Conservation (phyloP, 1,139 yeast genomes). For the Pichia sp. region DNA sequence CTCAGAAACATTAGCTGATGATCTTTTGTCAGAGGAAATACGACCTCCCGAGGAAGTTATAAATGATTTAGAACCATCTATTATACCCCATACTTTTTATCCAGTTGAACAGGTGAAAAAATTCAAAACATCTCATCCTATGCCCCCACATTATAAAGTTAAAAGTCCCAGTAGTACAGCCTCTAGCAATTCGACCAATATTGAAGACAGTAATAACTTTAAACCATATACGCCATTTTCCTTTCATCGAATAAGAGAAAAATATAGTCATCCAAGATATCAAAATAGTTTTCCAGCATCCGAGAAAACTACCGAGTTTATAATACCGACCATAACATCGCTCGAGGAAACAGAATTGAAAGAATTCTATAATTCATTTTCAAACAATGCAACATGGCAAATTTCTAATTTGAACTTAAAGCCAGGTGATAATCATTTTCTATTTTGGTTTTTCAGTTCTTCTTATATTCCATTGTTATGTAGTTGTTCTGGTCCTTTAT, state of each 20-base stretch:
- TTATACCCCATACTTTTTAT: background rate
- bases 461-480: constrained; percentile 66
- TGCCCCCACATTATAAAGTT: too few relatives aligned
- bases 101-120: background rate
- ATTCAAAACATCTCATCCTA: background rate
- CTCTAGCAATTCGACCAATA: too few relatives aligned
- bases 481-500: constrained; percentile 73
- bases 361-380: constrained; percentile 21
- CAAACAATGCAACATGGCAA: constrained; percentile 27
- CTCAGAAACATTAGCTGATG: constrained; percentile 1
- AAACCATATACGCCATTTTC: too few relatives aligned
- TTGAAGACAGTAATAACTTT: too few relatives aligned
- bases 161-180: too few relatives aligned
- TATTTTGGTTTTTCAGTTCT: constrained; percentile 56
- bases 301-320: constrained; percentile 2
- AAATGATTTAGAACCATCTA: constrained; percentile 4
- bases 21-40: constrained; percentile 5
- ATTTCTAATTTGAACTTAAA: constrained; percentile 27
- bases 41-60: background rate
- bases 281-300: too few relatives aligned
- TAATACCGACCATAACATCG: constrained; percentile 9
- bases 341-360: constrained; percentile 14
- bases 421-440: constrained; percentile 45
- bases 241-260: too few relatives aligned
- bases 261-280: too few relatives aligned